A percentile compares a stretch with the other conserved stretches of the same genome.
Evolutionary conservation across 2,329 filamentous ascomycete species (phyloP).

Genomic region (Hypoxylon sp.): DNA sequence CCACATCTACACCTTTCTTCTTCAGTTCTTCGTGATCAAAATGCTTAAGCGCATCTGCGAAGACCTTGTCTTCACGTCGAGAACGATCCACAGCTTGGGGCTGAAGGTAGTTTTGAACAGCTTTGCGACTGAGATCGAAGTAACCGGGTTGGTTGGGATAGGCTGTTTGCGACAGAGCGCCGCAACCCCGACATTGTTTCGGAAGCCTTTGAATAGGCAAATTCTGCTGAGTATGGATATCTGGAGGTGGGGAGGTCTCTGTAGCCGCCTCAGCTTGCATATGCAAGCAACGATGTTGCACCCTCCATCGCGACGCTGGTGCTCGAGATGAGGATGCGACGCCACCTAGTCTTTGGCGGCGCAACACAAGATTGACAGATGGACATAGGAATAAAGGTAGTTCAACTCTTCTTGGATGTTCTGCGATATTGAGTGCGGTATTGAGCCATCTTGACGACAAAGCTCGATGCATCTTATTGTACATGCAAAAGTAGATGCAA

Average conservation of each 20-base stretch:
- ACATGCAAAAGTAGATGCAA: constrained; percentile 5
- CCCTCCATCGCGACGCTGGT: constrained; percentile 45
- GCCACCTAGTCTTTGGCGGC: constrained; percentile 50
- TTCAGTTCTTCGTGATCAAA: constrained; percentile 61
- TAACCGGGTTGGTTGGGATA: constrained; percentile 68
- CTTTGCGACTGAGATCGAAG: constrained; percentile 67
- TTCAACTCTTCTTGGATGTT: constrained; percentile 56
- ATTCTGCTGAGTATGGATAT: constrained; percentile 2
- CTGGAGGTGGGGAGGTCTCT: constrained; percentile 8
- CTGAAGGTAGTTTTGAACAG: constrained; percentile 65
- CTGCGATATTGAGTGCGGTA: constrained; percentile 60
- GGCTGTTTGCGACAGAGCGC: constrained; percentile 72
- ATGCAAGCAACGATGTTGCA: constrained; percentile 52
- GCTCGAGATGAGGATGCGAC: constrained; percentile 29
- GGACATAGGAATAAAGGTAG: constrained; percentile 67
- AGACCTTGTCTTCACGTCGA: constrained; percentile 62
- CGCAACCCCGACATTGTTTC: constrained; percentile 74
- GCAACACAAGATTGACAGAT: constrained; percentile 55
- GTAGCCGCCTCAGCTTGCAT: constrained; percentile 42
- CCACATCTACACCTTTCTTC: constrained; percentile 63
- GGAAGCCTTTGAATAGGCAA: constrained; percentile 61
- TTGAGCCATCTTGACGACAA: constrained; percentile 61
- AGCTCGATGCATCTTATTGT: constrained; percentile 61
- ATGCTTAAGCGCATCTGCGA: constrained; percentile 61
- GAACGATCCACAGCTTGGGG: constrained; percentile 46